Evolutionary conservation across 176 grass and related monocot species (phyloP), one percentile per base, ranked within the genome.

Genomic region (Metroxylon sagu): DNA sequence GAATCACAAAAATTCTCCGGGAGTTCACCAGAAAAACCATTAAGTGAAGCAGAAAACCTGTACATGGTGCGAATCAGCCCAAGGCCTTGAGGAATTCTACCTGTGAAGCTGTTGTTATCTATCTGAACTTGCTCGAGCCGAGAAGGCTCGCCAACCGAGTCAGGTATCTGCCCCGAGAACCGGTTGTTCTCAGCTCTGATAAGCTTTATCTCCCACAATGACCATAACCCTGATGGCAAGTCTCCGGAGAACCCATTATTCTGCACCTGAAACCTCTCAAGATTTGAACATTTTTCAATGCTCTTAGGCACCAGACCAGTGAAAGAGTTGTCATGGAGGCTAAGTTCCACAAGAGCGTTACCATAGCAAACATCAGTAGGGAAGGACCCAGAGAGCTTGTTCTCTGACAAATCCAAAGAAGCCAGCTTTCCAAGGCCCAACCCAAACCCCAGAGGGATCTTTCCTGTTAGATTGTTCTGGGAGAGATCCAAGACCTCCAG

Each of bases 41-140:
- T 94, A 23, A 73, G 19, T 16, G 89, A 88, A 31, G 89, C 84
- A 5, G 89, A 88, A 64, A 94, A 88, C 5, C 60, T 74, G 64
- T 94, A 94, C 75, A 94, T 62, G 48, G 84, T 85, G 67, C 63
- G 77, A 6, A 94, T 68, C 30, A 26, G 4, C 48, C 89, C 84
- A 35, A 94, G 62, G 59, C 77, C 80, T 49, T 3, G 66, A 0
- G 89, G 74, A 69, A 94, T 71, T 54, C 2, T 52, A 0, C 84
- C 89, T 30, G 67, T 74, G 81, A 94, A 64, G 57, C 77, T 80
- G 70, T 94, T 88, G 74, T 82, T 82, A 69, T 88, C 89, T 0
- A 94, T 62, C 67, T 88, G 89, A 5, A 85, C 50, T 79, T 94
- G 89, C 71, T 88, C 89, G 43, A 94, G 59, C 56, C 70, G 74